Evolutionary conservation across 129 eudicot species (phyloP).

Genomic region (Arctium lappa): DNA sequence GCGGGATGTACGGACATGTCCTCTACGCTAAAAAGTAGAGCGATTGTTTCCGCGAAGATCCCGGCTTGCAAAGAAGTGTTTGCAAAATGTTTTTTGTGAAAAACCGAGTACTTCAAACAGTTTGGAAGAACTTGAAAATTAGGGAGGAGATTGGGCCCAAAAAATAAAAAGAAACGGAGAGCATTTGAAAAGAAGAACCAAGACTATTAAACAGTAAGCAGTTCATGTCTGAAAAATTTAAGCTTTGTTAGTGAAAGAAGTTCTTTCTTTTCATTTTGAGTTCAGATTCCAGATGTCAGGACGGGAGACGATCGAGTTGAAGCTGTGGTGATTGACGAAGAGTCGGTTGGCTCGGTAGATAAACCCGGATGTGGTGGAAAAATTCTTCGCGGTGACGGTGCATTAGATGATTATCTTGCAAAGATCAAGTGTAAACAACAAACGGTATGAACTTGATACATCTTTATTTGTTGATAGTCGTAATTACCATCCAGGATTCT

Average conservation of each 20-base stretch:
- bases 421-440: slow-evolving; percentile 36
- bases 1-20: no score
- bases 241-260: slow-evolving; percentile 4
- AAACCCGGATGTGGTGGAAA: slow-evolving; percentile 68
- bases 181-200: no score
- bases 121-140: no score
- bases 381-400: slow-evolving; percentile 76
- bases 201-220: not conserved
- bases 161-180: no score
- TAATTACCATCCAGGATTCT: not conserved
- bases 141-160: no score
- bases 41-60: no score
- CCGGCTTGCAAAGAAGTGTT: no score
- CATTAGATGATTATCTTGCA: slow-evolving; percentile 61
- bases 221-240: not conserved
- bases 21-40: no score
- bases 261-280: not conserved
- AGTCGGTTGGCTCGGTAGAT: slow-evolving; percentile 58
- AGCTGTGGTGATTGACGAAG: slow-evolving; percentile 88
- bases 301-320: slow-evolving; percentile 75
- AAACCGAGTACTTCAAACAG: no score
- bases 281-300: slow-evolving; percentile 75
- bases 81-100: no score
- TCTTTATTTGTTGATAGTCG: not conserved
- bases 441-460: slow-evolving; percentile 36